A percentile compares a stretch with the other conserved stretches of the same genome.
Evolutionary conservation across 257 asterid species (phyloP).

Genomic region (Oldenlandia corymbosa): DNA sequence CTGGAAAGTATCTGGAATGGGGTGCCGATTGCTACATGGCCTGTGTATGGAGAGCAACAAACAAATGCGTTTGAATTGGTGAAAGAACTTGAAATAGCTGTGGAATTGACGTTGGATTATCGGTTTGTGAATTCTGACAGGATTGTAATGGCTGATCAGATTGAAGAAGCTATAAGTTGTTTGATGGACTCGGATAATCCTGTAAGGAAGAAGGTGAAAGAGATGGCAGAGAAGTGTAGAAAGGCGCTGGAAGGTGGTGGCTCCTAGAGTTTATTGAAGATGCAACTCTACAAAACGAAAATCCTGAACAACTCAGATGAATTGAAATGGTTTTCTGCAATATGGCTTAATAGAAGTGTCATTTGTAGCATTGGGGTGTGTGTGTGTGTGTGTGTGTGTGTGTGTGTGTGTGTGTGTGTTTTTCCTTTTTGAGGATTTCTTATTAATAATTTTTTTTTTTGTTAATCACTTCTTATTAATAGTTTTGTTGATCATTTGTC

Average conservation of each 20-base stretch:
- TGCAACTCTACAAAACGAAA: no score
- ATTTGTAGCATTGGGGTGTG: no score
- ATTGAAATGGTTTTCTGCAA: no score
- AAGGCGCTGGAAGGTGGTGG: neutral
- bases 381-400: no score
- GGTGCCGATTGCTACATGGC: constrained; percentile 17
- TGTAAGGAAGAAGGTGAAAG: constrained; percentile 4
- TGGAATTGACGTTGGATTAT: constrained; percentile 8
- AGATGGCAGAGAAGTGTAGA: constrained; percentile 8
- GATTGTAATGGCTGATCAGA: neutral
- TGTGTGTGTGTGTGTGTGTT: no score
- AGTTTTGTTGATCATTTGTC: no score
- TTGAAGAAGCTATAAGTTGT: constrained; percentile 6
- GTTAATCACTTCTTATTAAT: no score
- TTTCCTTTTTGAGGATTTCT: no score
- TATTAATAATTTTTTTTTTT: no score
- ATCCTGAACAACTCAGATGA: no score
- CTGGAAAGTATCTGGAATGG: constrained; percentile 12
- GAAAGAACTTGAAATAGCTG: constrained; percentile 11
- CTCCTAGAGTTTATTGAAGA: constrained; percentile 5
- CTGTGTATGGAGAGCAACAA: constrained; percentile 11
- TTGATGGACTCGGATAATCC: constrained; percentile 11
- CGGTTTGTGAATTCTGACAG: neutral
- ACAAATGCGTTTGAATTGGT: constrained; percentile 5
- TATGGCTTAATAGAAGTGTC: no score